Conservation (phyloP, 2,329 filamentous ascomycete species). For the Phialocephala sp. region DNA sequence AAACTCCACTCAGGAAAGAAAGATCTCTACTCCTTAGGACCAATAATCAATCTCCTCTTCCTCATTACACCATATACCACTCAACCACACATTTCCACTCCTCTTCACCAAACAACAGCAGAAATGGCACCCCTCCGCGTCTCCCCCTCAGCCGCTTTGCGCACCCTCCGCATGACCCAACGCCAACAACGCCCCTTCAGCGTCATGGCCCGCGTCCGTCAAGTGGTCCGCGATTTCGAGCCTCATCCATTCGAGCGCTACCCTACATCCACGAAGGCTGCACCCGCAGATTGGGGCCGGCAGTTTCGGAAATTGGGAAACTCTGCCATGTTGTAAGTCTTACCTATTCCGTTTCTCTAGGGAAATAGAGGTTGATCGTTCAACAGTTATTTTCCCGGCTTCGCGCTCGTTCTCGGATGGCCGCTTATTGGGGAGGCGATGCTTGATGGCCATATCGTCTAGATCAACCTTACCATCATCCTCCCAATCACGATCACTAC, state of each 20-base stretch:
- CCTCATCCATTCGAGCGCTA: conserved; percentile 34
- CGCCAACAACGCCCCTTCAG: conserved; percentile 24
- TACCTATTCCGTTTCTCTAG: too few species aligned
- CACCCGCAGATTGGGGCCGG: conserved; percentile 31
- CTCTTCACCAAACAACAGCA: not conserved
- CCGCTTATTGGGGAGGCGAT: conserved; percentile 16
- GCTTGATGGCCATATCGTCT: conserved; percentile 12
- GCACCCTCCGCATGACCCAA: conserved; percentile 12
- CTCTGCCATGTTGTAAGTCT: conserved; percentile 33
- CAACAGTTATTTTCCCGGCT: conserved; percentile 28
- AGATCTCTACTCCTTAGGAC: not conserved
- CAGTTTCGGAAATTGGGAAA: conserved; percentile 25
- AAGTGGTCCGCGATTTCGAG: conserved; percentile 26
- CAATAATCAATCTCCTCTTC: conserved; percentile 14
- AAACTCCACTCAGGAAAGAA: not conserved
- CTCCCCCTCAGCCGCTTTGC: not conserved
- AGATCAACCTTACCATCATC: not conserved
- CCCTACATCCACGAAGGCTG: conserved; percentile 20
- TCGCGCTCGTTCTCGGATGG: conserved; percentile 19
- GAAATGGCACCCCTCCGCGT: conserved; percentile 16
- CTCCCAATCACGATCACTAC: not conserved
- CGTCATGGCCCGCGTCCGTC: conserved; percentile 27
- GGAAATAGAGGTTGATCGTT: not conserved
- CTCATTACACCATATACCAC: not conserved
- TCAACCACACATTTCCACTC: conserved; percentile 9